Conservation (phyloP, 31 red algal species). For the Porphyra umbilicalis region DNA sequence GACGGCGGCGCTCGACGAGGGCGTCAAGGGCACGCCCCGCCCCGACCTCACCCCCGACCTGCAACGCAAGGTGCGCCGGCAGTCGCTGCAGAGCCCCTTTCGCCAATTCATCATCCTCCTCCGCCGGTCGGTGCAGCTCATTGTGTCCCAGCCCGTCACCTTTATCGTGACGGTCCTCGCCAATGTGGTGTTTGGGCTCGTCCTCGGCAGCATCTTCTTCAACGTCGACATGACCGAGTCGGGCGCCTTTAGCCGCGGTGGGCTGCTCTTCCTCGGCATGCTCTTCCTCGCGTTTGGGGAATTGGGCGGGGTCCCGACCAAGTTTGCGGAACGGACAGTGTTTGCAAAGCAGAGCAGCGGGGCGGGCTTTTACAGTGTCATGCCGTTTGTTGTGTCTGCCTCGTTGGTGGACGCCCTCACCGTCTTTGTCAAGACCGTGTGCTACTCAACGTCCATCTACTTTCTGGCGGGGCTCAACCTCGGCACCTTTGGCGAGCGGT, state of each 20-base stretch:
- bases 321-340: conserved; percentile 28
- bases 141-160: conserved; percentile 5
- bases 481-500: conserved; percentile 31
- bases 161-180: conserved; percentile 21
- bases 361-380: conserved; percentile 50
- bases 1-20: conserved; percentile 4
- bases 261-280: conserved; percentile 46
- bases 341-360: conserved; percentile 57
- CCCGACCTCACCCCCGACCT: not conserved
- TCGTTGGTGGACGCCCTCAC: conserved; percentile 38
- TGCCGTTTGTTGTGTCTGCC: conserved; percentile 45
- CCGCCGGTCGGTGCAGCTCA: conserved; percentile 17
- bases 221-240: conserved; percentile 16
- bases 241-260: conserved; percentile 37
- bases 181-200: conserved; percentile 42
- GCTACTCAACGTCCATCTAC: conserved; percentile 30
- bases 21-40: not conserved
- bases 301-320: conserved; percentile 18
- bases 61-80: conserved; percentile 12
- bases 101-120: conserved; percentile 37
- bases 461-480: conserved; percentile 61
- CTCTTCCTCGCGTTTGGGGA: conserved; percentile 32
- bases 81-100: conserved; percentile 22
- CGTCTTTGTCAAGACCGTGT: conserved; percentile 14
- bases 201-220: conserved; percentile 65